Conservation (phyloP, 768 basidiomycete genomes). For the Boletus pseudo-olivaceus region DNA sequence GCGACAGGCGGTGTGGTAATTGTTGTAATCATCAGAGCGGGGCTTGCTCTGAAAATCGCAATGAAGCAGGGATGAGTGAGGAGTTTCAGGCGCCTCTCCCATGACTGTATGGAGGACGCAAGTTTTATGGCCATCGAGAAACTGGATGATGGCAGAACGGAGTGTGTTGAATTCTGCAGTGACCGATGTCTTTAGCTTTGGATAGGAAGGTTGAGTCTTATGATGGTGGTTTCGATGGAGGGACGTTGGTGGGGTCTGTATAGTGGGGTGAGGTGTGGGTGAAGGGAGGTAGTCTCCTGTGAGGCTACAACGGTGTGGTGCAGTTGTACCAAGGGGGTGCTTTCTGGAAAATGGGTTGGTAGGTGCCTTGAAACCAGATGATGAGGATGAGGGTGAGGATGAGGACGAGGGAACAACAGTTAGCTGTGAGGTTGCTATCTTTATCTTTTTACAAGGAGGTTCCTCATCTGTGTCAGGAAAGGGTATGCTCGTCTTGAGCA, state of each 20-base stretch:
- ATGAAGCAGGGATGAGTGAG: too few relatives aligned
- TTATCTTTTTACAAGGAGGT: neutral
- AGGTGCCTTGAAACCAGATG: neutral
- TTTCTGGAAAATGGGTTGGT: neutral
- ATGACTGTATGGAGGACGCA: too few relatives aligned
- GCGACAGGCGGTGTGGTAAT: neutral
- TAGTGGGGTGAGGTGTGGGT: neutral
- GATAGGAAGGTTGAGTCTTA: neutral
- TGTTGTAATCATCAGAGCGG: too few relatives aligned
- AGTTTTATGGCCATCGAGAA: too few relatives aligned
- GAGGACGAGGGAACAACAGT: neutral
- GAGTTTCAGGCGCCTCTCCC: too few relatives aligned
- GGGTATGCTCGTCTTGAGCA: neutral
- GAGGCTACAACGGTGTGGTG: neutral
- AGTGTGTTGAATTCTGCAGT: neutral
- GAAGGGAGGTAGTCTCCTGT: neutral
- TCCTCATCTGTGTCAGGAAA: neutral
- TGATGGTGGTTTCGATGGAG: neutral
- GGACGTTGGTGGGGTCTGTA: neutral
- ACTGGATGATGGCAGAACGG: too few relatives aligned
- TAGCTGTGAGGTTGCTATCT: neutral
- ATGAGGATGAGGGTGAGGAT: too few relatives aligned
- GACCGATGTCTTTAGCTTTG: neutral
- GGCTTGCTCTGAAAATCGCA: too few relatives aligned
- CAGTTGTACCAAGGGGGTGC: neutral